Conservation (phyloP, 768 basidiomycete genomes). For the Psilocybe tampanensis region DNA sequence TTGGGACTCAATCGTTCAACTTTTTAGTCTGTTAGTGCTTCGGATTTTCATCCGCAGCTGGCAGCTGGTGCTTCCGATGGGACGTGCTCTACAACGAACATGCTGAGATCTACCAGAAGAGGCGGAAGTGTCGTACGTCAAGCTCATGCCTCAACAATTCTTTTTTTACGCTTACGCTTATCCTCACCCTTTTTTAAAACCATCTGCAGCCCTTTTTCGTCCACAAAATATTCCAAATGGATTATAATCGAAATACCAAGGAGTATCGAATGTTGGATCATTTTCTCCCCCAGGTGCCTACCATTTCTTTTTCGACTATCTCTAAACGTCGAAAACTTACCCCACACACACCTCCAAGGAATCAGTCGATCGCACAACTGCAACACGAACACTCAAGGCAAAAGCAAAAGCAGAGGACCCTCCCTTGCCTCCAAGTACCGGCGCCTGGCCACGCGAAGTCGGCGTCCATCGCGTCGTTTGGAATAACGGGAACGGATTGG, state of each 20-base stretch:
- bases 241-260: slow-evolving; percentile 75
- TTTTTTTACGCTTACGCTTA: not conserved
- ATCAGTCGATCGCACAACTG: slow-evolving; percentile 47
- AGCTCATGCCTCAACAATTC: too few species aligned
- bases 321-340: not conserved
- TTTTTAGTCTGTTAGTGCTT: slow-evolving; percentile 65
- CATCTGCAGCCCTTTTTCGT: slow-evolving; percentile 75
- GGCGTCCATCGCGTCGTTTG: slow-evolving; percentile 79
- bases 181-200: not conserved
- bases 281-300: slow-evolving; percentile 78
- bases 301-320: not conserved
- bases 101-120: slow-evolving; percentile 64
- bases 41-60: slow-evolving; percentile 87
- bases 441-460: slow-evolving; percentile 81
- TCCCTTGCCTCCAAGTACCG: slow-evolving; percentile 41
- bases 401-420: slow-evolving; percentile 29
- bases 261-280: slow-evolving; percentile 90
- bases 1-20: not conserved
- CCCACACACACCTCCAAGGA: slow-evolving; percentile 43
- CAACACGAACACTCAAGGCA: slow-evolving; percentile 38
- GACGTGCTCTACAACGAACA: slow-evolving; percentile 72
- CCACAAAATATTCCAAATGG: slow-evolving; percentile 83
- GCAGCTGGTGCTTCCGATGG: slow-evolving; percentile 87
- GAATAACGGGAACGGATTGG: slow-evolving; percentile 78
- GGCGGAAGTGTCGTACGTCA: slow-evolving; percentile 70